Evolutionary conservation across 2,329 filamentous ascomycete species (phyloP), one percentile per base, ranked within the genome.

Genomic region (Mollisiaceae sp.): DNA sequence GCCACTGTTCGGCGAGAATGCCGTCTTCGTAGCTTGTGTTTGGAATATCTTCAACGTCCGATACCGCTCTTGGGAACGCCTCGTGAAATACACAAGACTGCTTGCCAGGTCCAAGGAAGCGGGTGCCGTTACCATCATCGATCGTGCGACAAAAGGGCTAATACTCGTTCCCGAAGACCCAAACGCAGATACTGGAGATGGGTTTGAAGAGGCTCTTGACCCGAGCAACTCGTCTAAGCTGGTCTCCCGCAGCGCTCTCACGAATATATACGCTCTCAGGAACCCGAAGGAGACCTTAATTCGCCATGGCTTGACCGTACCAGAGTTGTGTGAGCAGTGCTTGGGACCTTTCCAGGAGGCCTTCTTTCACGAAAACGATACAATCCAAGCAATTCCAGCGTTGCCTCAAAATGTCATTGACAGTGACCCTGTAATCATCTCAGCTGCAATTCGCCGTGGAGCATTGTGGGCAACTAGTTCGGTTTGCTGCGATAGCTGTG

Each of bases 21-120:
- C 55, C 14, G 24, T 50, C 35, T 47, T 63, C 15, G 54, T 47
- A n/a, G 39, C 47, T 20, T 58, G 39, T 27, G 41, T 55, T 8
- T 64, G 56, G 56, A 45, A 52, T n/a, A 43, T 45, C 4, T 64
- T 55, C 35, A 64, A 64, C 32, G 36, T 41, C n/a, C 43, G 62
- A n/a, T 64, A 60, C 36, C 14, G 45, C 5, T 36, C 62, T 36
- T 64, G 62, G 62, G 62, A 64, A n/a, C 62, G 62, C 14, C 43
- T 64, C 32, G n/a, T 64, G 6, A 64, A 64, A 20, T 64, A 64
- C 15, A 59, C 62, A 18, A 24, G 56, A n/a, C 41, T 52, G 15
- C 20, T 59, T 12, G 3, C 11, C 3, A 41, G 38, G 15, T 41
- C 38, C 12, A 41, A 41, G 11, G 15, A 18, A 2, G 12, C 38